These are phyloP conservation scores for Starmerella riodocensis DNA, from an alignment of 805 yeast genomes.

Conservation along the genomic window DNA sequence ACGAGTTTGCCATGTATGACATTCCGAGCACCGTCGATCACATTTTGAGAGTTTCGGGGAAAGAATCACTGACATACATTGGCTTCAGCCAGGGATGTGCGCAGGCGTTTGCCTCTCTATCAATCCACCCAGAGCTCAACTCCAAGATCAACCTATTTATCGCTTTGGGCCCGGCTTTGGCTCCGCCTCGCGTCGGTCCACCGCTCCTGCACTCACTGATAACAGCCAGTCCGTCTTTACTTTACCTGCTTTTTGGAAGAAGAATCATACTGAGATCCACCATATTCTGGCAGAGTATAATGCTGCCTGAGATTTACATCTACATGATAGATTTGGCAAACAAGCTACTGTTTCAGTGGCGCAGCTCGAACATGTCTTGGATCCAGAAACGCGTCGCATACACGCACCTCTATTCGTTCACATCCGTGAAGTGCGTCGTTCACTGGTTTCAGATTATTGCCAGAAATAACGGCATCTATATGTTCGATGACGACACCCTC, in stretches of 20 bases:
- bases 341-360: slow-evolving; percentile 66
- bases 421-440: slow-evolving; percentile 84
- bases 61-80: slow-evolving; percentile 44
- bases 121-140: slow-evolving; percentile 51
- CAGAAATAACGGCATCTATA: slow-evolving; percentile 55
- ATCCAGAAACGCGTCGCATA: slow-evolving; percentile 69
- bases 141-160: slow-evolving; percentile 42
- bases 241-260: slow-evolving; percentile 61
- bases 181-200: slow-evolving; percentile 74
- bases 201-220: slow-evolving; percentile 62
- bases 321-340: slow-evolving; percentile 60
- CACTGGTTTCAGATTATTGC: slow-evolving; percentile 91
- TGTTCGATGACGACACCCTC: slow-evolving; percentile 67
- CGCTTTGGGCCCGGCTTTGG: slow-evolving; percentile 88
- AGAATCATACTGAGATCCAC: slow-evolving; percentile 65
- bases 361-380: slow-evolving; percentile 50
- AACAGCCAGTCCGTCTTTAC: slow-evolving; percentile 59
- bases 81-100: slow-evolving; percentile 95
- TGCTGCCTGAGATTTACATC: slow-evolving; percentile 65
- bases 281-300: slow-evolving; percentile 60
- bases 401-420: slow-evolving; percentile 78
- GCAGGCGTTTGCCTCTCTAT: slow-evolving; percentile 74
- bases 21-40: slow-evolving; percentile 75
- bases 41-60: slow-evolving; percentile 42
- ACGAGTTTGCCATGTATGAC: slow-evolving; percentile 83